Evolutionary conservation across 2,329 filamentous ascomycete species (phyloP).

Genomic region (Polychaeton citri): DNA sequence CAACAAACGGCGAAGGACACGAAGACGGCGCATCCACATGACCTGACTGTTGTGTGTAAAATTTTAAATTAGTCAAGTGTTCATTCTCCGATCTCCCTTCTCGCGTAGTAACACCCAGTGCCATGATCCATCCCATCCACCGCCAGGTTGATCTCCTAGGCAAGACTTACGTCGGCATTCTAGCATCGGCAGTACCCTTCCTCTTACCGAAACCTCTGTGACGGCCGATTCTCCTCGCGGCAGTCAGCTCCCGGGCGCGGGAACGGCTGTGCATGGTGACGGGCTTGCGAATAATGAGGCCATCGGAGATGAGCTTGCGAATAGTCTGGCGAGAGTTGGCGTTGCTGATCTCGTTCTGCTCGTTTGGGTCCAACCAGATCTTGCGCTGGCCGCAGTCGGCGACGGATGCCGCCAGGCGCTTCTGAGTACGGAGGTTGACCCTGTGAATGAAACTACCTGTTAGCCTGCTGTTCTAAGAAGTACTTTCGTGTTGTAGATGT

Average conservation of each 20-base stretch:
- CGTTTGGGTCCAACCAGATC: conserved; percentile 99
- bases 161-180: conserved; percentile 82
- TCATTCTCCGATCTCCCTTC: conserved; percentile 6
- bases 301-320: conserved; percentile 99
- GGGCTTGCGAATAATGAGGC: conserved; percentile 99
- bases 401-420: conserved; percentile 97
- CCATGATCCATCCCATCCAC: neutral
- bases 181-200: conserved; percentile 99
- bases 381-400: conserved; percentile 99
- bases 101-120: neutral
- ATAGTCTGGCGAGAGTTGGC: conserved; percentile 99
- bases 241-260: conserved; percentile 88
- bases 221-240: conserved; percentile 85
- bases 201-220: conserved; percentile 99
- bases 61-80: conserved; percentile 18
- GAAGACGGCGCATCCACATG: conserved; percentile 98
- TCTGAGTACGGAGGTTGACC: conserved; percentile 99
- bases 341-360: conserved; percentile 98
- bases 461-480: conserved; percentile 2
- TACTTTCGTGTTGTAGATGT: conserved; percentile 4
- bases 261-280: conserved; percentile 99
- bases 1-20: conserved; percentile 95
- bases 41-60: conserved; percentile 55
- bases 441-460: conserved; percentile 37
- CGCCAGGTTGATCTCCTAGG: neutral